Percentiles rank a stretch among this genome's conserved stretches.
phyloP scores from a whole-genome alignment of 139 green algal genomes.

The Picochlorum sp. region DNA sequence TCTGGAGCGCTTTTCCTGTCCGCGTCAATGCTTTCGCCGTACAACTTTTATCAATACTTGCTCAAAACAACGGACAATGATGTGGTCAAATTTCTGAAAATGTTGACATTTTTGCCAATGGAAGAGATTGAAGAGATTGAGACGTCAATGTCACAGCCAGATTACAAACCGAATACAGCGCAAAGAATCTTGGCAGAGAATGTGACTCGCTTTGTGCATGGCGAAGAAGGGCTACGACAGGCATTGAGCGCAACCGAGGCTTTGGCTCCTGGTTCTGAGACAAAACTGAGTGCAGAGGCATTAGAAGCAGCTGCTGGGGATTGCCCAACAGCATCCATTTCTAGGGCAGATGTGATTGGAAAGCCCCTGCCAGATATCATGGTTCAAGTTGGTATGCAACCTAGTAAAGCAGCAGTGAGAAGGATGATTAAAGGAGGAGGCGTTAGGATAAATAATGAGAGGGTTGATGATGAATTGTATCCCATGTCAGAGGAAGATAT shows the following conservation, averaged over 20 bases:
- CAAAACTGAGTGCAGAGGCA: slow-evolving; percentile 64
- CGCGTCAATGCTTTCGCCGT: slow-evolving; percentile 81
- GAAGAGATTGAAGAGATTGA: slow-evolving; percentile 64
- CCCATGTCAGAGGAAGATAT: slow-evolving; percentile 57
- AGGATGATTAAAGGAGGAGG: slow-evolving; percentile 75
- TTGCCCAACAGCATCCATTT: slow-evolving; percentile 54
- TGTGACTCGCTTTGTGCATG: slow-evolving; percentile 94
- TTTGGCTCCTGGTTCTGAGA: slow-evolving; percentile 65
- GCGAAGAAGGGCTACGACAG: slow-evolving; percentile 75
- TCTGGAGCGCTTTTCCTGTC: slow-evolving; percentile 86
- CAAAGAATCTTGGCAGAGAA: slow-evolving; percentile 86
- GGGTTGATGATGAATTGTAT: slow-evolving; percentile 57
- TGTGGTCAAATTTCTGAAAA: slow-evolving; percentile 67
- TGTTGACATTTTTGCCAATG: slow-evolving; percentile 92
- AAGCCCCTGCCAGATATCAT: slow-evolving; percentile 68
- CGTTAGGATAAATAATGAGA: slow-evolving; percentile 88
- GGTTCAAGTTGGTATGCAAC: slow-evolving; percentile 66
- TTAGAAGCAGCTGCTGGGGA: slow-evolving; percentile 70
- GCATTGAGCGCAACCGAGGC: slow-evolving; percentile 82
- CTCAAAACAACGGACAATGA: slow-evolving; percentile 46
- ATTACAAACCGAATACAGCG: slow-evolving; percentile 79
- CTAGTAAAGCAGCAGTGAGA: slow-evolving; percentile 73
- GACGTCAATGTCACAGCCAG: slow-evolving; percentile 36
- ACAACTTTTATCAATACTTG: slow-evolving; percentile 97
- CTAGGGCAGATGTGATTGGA: slow-evolving; percentile 44